Base-by-base conservation (phyloP, 495 filamentous ascomycete genomes). In the Penicillium lagena region DNA sequence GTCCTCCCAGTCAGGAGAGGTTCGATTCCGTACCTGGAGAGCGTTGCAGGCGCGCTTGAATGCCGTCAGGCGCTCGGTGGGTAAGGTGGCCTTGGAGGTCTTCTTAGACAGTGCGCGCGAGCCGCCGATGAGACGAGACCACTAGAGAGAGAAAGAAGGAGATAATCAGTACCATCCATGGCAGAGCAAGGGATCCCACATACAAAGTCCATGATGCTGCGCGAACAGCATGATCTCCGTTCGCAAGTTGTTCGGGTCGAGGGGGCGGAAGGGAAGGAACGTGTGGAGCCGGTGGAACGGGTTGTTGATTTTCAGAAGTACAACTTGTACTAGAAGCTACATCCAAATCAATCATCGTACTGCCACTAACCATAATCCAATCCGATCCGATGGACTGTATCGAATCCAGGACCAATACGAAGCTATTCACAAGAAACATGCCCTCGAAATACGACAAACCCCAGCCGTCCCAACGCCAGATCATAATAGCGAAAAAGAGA, bases 1-100 rank as follows among this genome's bases (percentile, higher is more conserved):
- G 0, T 4, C 28, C 35, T 6, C 9, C 6, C 2, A 33, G 9
- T 34, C 36, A 15, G 49, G 43, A 15, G 37, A 42, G 12, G 37
- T 29, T 41, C 10, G 2, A 12, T 11, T 3, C n/a, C 68, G 55
- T 68, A 95, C 90, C 72, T 95, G 74, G 14, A 95, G 74, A 59
- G 89, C 80, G 58, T 86, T 82, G 67, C 91, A 95, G 52, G 85
- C 79, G 58, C 86, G 82, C 70, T 91, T 93, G 70, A 96, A 98
- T 45, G 86, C 84, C 53, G 84, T 81, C 59, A 95, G 80, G 52
- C 94, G 87, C 61, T 91, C 82, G 47, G 88, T 83, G 31, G 91
- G 88, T 57, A 89, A 85, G 54, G 82, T 82, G 31, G 82, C 72
- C 37, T 79, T 70, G 50, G 79, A 73, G 63, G 78, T 77, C 65